phyloP scores from a whole-genome alignment of 2,329 filamentous ascomycete genomes.

The Pyrenochaeta sp. region DNA sequence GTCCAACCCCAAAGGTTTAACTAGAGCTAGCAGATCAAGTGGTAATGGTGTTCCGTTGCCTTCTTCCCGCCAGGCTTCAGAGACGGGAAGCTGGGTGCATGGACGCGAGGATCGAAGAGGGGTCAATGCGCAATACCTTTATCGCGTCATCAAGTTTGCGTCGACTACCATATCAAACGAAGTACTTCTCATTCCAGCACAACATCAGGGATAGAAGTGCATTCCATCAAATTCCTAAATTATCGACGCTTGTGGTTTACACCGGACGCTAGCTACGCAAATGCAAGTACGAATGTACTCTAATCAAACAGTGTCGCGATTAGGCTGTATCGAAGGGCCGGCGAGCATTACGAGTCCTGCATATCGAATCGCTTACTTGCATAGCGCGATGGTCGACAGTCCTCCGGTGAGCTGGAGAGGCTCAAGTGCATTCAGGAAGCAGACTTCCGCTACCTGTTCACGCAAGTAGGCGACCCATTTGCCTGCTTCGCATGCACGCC shows the following conservation, averaged over 20 bases:
- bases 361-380: constrained; percentile 18
- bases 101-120: constrained; percentile 8
- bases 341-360: constrained; percentile 17
- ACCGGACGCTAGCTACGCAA: constrained; percentile 10
- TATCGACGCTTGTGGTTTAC: not conserved
- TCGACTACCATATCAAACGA: not conserved
- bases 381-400: constrained; percentile 7
- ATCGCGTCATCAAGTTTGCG: not conserved
- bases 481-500: constrained; percentile 19
- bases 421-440: constrained; percentile 11
- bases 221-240: not conserved
- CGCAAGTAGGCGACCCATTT: constrained; percentile 16
- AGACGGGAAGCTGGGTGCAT: not conserved
- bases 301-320: constrained; percentile 2
- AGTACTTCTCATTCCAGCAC: not conserved
- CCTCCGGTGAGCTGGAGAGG: constrained; percentile 30
- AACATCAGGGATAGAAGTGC: not conserved
- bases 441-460: constrained; percentile 5
- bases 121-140: constrained; percentile 4
- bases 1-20: not conserved
- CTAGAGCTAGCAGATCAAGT: not conserved
- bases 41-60: constrained; percentile 18
- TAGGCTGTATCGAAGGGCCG: constrained; percentile 19
- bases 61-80: constrained; percentile 4
- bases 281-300: constrained; percentile 9